Conservation (phyloP, 306 rosid species). For the Prunus fruticosa region DNA sequence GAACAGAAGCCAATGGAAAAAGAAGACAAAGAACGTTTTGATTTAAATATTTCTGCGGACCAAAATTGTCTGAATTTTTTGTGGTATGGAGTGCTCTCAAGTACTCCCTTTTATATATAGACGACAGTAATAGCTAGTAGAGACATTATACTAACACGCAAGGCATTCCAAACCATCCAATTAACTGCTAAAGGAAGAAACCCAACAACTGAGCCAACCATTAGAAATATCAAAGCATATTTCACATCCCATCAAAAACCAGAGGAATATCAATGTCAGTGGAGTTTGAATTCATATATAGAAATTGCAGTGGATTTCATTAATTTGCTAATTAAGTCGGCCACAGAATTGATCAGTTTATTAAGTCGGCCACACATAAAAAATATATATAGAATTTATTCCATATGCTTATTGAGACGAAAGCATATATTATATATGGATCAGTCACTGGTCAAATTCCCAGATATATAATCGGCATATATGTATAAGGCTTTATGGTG, state of each 20-base stretch:
- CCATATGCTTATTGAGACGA: not conserved
- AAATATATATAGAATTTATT: conserved; percentile 11
- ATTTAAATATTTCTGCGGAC: not conserved
- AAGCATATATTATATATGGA: not conserved
- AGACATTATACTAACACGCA: no score
- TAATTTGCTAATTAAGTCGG: not conserved
- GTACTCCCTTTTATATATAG: not conserved
- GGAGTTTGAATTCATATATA: no score
- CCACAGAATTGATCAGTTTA: not conserved
- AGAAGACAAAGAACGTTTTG: not conserved
- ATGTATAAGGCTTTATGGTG: not conserved
- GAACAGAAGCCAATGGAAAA: not conserved
- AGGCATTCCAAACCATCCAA: not conserved
- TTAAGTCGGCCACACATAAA: not conserved
- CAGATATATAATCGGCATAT: conserved; percentile 1
- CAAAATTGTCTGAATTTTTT: not conserved
- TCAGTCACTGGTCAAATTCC: conserved; percentile 1
- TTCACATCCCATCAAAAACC: conserved; percentile 10
- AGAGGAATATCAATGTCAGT: not conserved
- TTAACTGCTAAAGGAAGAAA: not conserved
- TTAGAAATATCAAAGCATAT: not conserved
- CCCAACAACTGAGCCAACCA: conserved; percentile 5
- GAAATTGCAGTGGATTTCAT: not conserved
- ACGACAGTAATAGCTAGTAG: not conserved
- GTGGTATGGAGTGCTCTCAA: not conserved